Evolutionary conservation across 306 rosid species (phyloP), one percentile per base, ranked within the genome.

Genomic region (Medicago lupulina): DNA sequence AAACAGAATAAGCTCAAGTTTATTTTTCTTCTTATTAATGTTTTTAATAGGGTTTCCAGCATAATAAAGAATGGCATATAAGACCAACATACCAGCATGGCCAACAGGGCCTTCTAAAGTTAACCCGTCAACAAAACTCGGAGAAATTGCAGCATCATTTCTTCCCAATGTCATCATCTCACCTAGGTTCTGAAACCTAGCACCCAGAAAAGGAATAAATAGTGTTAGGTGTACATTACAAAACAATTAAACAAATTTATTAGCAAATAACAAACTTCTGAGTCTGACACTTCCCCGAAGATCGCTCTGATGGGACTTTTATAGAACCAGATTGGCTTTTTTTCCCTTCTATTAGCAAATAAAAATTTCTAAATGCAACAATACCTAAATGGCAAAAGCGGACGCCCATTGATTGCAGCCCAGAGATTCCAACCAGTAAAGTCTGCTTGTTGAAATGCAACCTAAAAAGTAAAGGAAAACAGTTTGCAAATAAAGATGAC

Each of bases 391-490:
- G 98, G 97, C 86, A 95, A 82, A 83, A 95, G 95, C 23, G 98
- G 97, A 57, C 98, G 97, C 72, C 83, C 87, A 65, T 92, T 95
- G 85, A 95, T 92, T 34, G 96, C 96, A 83, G 97, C 98, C 98
- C 97, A 94, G 60, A 92, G 87, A 86, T 94, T 94, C 98, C 97
- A 94, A 74, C 97, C 98, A 73, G 95, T 78, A 78, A 94, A 94
- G 84, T 92, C 98, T 1, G 98, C 98, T 81, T 94, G 97, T 86
- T 94, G 98, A 87, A 94, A 92, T 19, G 98, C 97, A 80, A 95
- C 98, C 93, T 92, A 80, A 62, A 43, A 74, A 34, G 70, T 28
- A 72, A 79, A 76, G 41, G 49, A n/a, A 69, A 77, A 75, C 79
- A 76, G 50, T 19, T 19, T 15, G 72, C 76, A 82, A 73, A 69